Evolutionary conservation across 2,329 filamentous ascomycete genomes (phyloP).

Genomic region (Aspergillus quadrilineatus): DNA sequence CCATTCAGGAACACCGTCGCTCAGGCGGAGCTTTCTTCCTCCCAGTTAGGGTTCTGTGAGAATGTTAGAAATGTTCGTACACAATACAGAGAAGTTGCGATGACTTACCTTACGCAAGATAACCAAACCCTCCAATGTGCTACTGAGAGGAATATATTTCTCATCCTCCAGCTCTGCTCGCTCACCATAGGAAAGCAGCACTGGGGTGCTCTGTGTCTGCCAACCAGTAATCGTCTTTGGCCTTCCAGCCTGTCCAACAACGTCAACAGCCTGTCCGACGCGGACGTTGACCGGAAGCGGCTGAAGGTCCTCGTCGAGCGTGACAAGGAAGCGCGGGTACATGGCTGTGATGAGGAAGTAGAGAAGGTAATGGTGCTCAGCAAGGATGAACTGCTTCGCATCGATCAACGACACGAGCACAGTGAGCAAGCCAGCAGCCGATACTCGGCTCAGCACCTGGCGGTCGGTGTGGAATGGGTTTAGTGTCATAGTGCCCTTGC

Average conservation of each 20-base stretch:
- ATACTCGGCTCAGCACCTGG: slow-evolving; percentile 88
- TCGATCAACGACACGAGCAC: slow-evolving; percentile 94
- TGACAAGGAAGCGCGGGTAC: slow-evolving; percentile 94
- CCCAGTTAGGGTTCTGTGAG: slow-evolving; percentile 49
- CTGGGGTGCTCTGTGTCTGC: slow-evolving; percentile 99
- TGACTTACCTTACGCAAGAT: slow-evolving; percentile 88
- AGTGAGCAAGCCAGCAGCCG: slow-evolving; percentile 82
- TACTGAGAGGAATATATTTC: slow-evolving; percentile 89
- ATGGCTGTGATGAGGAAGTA: slow-evolving; percentile 97
- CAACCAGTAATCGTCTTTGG: slow-evolving; percentile 99
- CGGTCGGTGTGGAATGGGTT: slow-evolving; percentile 99
- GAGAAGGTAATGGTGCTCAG: slow-evolving; percentile 82
- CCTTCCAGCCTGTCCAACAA: slow-evolving; percentile 92
- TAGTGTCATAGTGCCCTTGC: slow-evolving; percentile 92
- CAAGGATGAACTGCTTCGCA: slow-evolving; percentile 78
- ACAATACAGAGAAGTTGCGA: neutral
- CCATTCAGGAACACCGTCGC: slow-evolving; percentile 20
- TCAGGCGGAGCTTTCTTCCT: slow-evolving; percentile 35
- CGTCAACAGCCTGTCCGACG: slow-evolving; percentile 95
- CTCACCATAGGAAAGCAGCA: slow-evolving; percentile 90
- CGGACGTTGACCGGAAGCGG: slow-evolving; percentile 94
- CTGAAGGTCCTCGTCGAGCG: slow-evolving; percentile 89
- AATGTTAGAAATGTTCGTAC: slow-evolving; percentile 24
- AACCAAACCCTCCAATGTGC: slow-evolving; percentile 87
- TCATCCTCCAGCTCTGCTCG: slow-evolving; percentile 96